phyloP scores from a whole-genome alignment of 2,329 filamentous ascomycete genomes.

The Chrysosporium keratinophilum region DNA sequence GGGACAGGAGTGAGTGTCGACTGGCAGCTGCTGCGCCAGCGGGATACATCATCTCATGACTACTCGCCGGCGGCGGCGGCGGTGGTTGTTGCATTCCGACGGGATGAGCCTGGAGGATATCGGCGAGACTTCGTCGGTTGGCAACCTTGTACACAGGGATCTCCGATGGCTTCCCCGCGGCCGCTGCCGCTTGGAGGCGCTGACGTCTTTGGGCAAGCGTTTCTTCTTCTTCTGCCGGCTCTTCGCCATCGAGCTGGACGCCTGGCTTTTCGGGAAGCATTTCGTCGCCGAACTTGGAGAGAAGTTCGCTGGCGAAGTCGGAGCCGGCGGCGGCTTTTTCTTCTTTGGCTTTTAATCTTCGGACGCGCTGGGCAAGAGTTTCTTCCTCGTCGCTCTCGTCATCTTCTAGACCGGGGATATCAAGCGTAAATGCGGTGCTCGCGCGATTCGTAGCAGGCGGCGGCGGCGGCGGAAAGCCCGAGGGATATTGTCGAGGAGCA shows the following conservation, averaged over 20 bases:
- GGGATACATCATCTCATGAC: conserved; percentile 3
- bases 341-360: conserved; percentile 31
- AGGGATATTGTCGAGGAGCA: conserved; percentile 16
- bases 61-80: too few relatives aligned
- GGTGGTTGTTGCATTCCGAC: conserved; percentile 15
- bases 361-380: conserved; percentile 37
- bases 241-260: too few relatives aligned
- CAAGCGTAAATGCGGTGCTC: conserved; percentile 29
- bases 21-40: not conserved
- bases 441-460: conserved; percentile 18
- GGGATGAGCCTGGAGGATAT: conserved; percentile 46
- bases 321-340: conserved; percentile 6
- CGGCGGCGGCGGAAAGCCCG: not conserved
- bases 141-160: conserved; percentile 15
- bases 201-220: conserved; percentile 39
- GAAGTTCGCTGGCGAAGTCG: not conserved
- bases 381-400: conserved; percentile 27
- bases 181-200: conserved; percentile 36
- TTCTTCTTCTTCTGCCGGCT: conserved; percentile 24
- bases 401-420: conserved; percentile 21
- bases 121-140: conserved; percentile 38
- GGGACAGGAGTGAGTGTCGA: conserved; percentile 8
- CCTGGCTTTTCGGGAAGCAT: conserved; percentile 14
- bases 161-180: not conserved
- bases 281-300: conserved; percentile 4